Conservation (phyloP, 495 filamentous ascomycete species). For the Glutinoglossum americanum region DNA sequence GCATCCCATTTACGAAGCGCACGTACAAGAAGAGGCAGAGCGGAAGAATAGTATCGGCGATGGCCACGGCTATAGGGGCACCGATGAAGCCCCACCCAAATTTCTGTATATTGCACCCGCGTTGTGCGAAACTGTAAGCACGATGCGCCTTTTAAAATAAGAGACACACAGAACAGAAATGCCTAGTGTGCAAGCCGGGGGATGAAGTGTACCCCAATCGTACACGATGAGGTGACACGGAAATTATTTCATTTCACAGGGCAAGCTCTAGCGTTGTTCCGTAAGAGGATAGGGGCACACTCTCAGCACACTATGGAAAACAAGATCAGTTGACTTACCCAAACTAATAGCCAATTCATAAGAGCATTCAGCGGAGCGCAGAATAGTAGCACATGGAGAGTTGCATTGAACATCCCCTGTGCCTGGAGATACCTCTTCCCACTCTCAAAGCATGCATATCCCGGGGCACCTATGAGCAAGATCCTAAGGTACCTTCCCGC, state of each 20-base stretch:
- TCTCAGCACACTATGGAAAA: neutral
- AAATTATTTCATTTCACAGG: neutral
- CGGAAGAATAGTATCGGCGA: conserved; percentile 30
- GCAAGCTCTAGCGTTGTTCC: neutral
- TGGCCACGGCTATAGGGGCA: conserved; percentile 31
- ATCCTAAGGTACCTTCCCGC: conserved; percentile 49
- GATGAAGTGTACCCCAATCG: neutral
- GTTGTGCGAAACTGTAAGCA: neutral
- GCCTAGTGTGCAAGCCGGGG: neutral
- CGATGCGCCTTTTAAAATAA: neutral
- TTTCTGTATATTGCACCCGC: conserved; percentile 8
- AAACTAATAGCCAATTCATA: conserved; percentile 56
- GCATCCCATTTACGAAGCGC: conserved; percentile 22
- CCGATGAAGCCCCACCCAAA: conserved; percentile 35
- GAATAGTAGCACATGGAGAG: conserved; percentile 41
- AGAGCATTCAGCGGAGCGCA: conserved; percentile 52
- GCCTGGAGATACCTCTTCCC: conserved; percentile 56
- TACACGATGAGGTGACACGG: neutral
- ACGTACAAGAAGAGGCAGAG: conserved; percentile 30
- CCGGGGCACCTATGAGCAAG: conserved; percentile 42
- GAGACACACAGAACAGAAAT: neutral
- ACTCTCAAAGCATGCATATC: conserved; percentile 49
- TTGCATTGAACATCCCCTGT: conserved; percentile 49
- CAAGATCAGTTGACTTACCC: conserved; percentile 22
- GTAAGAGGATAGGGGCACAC: too few relatives aligned